phyloP scores from a whole-genome alignment of 495 filamentous ascomycete genomes.

The Hyaloscypha variabilis region DNA sequence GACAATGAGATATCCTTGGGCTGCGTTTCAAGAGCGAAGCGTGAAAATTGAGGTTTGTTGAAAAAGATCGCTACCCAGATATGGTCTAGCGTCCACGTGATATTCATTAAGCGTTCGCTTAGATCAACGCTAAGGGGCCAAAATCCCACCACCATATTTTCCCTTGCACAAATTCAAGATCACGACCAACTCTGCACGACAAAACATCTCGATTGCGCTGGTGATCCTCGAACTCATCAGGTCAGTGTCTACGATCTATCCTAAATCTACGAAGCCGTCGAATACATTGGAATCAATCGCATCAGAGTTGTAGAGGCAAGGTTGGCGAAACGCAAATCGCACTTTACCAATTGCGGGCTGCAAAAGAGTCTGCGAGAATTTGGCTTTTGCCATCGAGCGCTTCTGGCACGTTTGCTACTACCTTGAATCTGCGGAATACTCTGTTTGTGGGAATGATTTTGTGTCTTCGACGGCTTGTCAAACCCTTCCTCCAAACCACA shows the following conservation, averaged over 20 bases:
- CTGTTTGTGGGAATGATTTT: slow-evolving; percentile 18
- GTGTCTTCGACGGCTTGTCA: neutral
- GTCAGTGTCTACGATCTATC: slow-evolving; percentile 25
- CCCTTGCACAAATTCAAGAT: neutral
- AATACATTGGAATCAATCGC: slow-evolving; percentile 4
- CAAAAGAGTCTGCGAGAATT: neutral
- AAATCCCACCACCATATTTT: slow-evolving; percentile 2
- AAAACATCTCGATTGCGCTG: slow-evolving; percentile 32
- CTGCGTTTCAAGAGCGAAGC: no score
- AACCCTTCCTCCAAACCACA: neutral
- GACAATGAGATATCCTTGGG: no score
- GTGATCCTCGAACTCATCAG: slow-evolving; percentile 31
- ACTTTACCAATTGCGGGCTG: slow-evolving; percentile 7
- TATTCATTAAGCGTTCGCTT: no score
- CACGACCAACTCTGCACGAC: slow-evolving; percentile 20
- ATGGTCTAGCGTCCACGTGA: no score
- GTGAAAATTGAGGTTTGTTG: no score
- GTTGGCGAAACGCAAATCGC: slow-evolving; percentile 11
- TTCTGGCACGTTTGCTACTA: slow-evolving; percentile 9
- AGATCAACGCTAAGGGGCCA: slow-evolving; percentile 3
- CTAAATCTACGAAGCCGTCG: neutral
- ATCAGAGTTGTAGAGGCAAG: slow-evolving; percentile 19
- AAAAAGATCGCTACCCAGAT: no score
- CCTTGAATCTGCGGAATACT: slow-evolving; percentile 12
- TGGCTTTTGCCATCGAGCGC: slow-evolving; percentile 1